Evolutionary conservation across 2,329 filamentous ascomycete genomes (phyloP).

Genomic region (Calonectria henricotiae): DNA sequence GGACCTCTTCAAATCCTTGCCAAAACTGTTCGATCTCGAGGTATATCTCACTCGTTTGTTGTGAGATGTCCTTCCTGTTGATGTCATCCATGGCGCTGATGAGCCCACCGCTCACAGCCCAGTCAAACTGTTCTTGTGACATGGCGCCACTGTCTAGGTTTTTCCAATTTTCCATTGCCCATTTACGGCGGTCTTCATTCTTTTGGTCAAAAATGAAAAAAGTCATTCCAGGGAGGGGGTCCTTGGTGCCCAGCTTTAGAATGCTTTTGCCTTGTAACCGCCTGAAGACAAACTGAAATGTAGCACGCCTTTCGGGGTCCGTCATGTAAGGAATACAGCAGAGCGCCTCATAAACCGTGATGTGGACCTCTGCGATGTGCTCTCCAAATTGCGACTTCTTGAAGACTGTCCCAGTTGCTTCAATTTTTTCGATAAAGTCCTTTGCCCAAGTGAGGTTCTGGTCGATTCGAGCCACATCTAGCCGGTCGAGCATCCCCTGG

Average conservation of each 20-base stretch:
- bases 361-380: conserved; percentile 74
- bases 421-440: conserved; percentile 69
- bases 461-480: conserved; percentile 76
- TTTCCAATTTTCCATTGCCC: conserved; percentile 61
- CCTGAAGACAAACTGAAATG: conserved; percentile 88
- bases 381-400: conserved; percentile 65
- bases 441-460: conserved; percentile 73
- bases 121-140: conserved; percentile 85
- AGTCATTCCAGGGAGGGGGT: conserved; percentile 86
- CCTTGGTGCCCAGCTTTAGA: conserved; percentile 81
- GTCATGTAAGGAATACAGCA: conserved; percentile 86
- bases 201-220: conserved; percentile 81
- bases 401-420: conserved; percentile 65
- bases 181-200: conserved; percentile 71
- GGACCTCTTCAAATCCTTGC: conserved; percentile 82
- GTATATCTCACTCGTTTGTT: conserved; percentile 57
- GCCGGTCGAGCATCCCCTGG: conserved; percentile 70
- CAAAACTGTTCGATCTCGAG: conserved; percentile 81
- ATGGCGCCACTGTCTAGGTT: conserved; percentile 73
- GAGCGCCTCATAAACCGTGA: conserved; percentile 89
- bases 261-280: conserved; percentile 81
- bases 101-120: conserved; percentile 85
- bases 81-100: conserved; percentile 77
- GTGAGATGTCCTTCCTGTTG: conserved; percentile 63
- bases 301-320: conserved; percentile 65